These are phyloP conservation scores for Saccharomyces uvarum DNA, from an alignment of 1,139 yeast species.

Conservation along the genomic window DNA sequence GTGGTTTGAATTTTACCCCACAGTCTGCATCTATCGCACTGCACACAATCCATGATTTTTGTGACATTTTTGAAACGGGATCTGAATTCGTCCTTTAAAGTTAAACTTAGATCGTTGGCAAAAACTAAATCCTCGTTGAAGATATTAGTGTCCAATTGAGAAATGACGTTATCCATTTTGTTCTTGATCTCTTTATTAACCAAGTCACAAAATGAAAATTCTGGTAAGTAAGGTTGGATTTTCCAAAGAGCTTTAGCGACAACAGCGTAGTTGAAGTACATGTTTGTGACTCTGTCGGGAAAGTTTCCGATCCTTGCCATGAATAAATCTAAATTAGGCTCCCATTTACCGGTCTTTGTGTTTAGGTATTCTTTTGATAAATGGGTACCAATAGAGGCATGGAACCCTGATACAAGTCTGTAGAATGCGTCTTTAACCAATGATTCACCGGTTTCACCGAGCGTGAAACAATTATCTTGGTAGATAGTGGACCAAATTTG, in stretches of 20 bases:
- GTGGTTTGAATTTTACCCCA: constrained; percentile 98
- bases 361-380: constrained; percentile 78
- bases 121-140: constrained; percentile 53
- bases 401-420: constrained; percentile 86
- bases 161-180: constrained; percentile 36
- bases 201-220: constrained; percentile 42
- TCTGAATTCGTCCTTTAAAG: constrained; percentile 68
- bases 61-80: constrained; percentile 81
- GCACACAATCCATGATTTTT: constrained; percentile 94
- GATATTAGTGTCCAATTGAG: constrained; percentile 40
- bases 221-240: constrained; percentile 42
- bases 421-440: constrained; percentile 81
- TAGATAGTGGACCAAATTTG: constrained; percentile 93
- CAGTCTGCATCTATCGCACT: constrained; percentile 92
- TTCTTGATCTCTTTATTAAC: constrained; percentile 44
- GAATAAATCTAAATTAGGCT: constrained; percentile 73
- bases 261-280: constrained; percentile 87
- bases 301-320: constrained; percentile 83
- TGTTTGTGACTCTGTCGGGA: constrained; percentile 82
- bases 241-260: constrained; percentile 76
- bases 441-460: constrained; percentile 49
- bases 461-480: constrained; percentile 77
- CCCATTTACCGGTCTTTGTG: constrained; percentile 68
- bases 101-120: constrained; percentile 38
- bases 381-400: constrained; percentile 92